A percentile compares a stretch with the other conserved stretches of the same genome.
Evolutionary conservation across 768 basidiomycete species (phyloP).

Genomic region (Coprinopsis strossmayeri): DNA sequence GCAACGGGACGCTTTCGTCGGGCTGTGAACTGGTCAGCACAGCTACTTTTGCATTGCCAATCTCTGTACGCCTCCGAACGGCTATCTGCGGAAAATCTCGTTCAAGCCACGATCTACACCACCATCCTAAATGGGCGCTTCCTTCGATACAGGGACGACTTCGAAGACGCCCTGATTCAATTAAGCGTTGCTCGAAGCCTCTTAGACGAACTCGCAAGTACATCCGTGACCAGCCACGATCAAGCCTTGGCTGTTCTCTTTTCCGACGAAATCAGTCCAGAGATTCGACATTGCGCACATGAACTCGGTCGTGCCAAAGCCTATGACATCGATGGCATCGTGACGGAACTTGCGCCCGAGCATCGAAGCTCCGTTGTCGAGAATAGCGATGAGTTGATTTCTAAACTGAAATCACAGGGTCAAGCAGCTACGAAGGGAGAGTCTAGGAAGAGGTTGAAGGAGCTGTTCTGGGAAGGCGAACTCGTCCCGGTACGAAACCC

Average conservation of each 20-base stretch:
- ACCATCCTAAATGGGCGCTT: conserved; percentile 81
- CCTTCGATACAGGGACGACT: conserved; percentile 68
- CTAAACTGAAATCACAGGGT: conserved; percentile 41
- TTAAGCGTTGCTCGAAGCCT: conserved; percentile 73
- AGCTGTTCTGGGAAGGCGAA: conserved; percentile 74
- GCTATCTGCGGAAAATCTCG: conserved; percentile 49
- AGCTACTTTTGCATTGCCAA: conserved; percentile 70
- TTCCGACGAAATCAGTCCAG: conserved; percentile 82
- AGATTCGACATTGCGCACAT: conserved; percentile 91
- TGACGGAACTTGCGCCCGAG: conserved; percentile 50
- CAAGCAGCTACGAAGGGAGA: conserved; percentile 26
- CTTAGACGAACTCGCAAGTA: conserved; percentile 57
- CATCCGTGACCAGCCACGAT: conserved; percentile 68
- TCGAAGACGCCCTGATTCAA: conserved; percentile 68
- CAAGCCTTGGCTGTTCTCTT: conserved; percentile 84
- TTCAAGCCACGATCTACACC: conserved; percentile 74
- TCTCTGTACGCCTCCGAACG: conserved; percentile 46
- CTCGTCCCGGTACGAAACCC: conserved; percentile 84
- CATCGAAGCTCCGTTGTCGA: conserved; percentile 59
- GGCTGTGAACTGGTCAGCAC: conserved; percentile 70
- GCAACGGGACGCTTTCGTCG: conserved; percentile 79
- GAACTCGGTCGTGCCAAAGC: conserved; percentile 72
- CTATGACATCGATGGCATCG: conserved; percentile 78
- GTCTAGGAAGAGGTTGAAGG: conserved; percentile 48
- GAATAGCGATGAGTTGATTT: conserved; percentile 48